A percentile compares a stretch with the other conserved stretches of the same genome.
Conservation (phyloP, 257 asterid species). For the Solanum tarapatanum region DNA sequence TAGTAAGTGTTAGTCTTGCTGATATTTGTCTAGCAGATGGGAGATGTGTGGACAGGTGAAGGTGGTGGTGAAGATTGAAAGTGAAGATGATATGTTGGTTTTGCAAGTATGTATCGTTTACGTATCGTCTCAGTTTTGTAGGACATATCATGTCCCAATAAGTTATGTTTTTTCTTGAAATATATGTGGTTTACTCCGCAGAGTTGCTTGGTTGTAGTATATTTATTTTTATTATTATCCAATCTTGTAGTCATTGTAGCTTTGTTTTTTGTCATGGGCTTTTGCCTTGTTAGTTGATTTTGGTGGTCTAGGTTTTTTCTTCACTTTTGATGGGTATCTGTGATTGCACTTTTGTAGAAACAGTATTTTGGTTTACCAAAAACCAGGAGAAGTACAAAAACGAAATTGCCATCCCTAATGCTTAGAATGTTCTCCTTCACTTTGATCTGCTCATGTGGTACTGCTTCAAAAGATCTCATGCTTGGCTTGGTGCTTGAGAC, state of each 20-base stretch:
- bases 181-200: not conserved
- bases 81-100: constrained; percentile 74
- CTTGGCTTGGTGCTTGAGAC: not conserved
- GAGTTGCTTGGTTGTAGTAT: not conserved
- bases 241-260: not conserved
- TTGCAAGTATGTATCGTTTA: constrained; percentile 48
- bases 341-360: not conserved
- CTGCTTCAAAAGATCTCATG: not conserved
- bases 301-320: not conserved
- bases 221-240: not conserved
- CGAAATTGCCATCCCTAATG: not conserved
- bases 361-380: not conserved
- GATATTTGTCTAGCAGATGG: constrained; percentile 52
- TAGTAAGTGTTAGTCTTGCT: not conserved
- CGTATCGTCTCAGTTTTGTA: not conserved
- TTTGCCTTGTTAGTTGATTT: not conserved
- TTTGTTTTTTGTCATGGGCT: not conserved
- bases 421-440: not conserved
- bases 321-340: not conserved
- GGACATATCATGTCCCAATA: not conserved
- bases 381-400: not conserved
- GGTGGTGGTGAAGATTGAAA: constrained; percentile 89
- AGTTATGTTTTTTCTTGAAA: not conserved
- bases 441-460: not conserved
- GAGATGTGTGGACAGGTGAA: constrained; percentile 99